Evolutionary conservation across 257 asterid genomes (phyloP), one percentile per base, ranked within the genome.

Genomic region (Voacanga thouarsii): DNA sequence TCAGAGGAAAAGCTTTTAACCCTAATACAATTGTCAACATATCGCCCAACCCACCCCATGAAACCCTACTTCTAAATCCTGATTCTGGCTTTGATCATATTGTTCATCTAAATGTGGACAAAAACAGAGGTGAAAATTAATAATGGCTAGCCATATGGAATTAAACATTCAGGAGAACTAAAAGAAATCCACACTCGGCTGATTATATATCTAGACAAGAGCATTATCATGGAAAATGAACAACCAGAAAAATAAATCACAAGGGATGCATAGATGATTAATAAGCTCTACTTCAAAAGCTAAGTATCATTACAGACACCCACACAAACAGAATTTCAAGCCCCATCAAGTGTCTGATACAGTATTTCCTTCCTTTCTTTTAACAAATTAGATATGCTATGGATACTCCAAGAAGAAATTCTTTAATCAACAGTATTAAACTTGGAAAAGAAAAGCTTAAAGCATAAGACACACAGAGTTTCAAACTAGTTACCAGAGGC

Each of bases 401-500:
- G 19, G 51, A 53, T 19, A 24, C 53, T 78, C 68, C 7, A 24
- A 16, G 33, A 30, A 50, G 28, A 82, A 21, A 64, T 33, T 49
- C 61, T 23, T 12, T 12, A 26, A 19, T 60, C 26, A 45, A 63
- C 15, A 9, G 49, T 14, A 18, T 2, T 23, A 64, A 63, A 76
- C n/a, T 5, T 14, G 74, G 24, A 66, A 49, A 65, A 50, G 53
- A 78, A 61, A 30, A 14, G 23, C 51, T 51, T 26, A 9, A 18
- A 7, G 55, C 56, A 74, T 19, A 56, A 16, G 47, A 57, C 1
- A 67, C 6, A 45, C 50, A 44, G 23, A 57, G 12, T 8, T 21
- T 23, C 28, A 7, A 45, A 84, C 72, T 67, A 76, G 80, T 87
- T 87, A 96, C 99, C 98, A 63, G 99, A 92, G 50, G 99, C 98